Conservation (phyloP, 768 basidiomycete species). For the Macrolepiota dolichaula region DNA sequence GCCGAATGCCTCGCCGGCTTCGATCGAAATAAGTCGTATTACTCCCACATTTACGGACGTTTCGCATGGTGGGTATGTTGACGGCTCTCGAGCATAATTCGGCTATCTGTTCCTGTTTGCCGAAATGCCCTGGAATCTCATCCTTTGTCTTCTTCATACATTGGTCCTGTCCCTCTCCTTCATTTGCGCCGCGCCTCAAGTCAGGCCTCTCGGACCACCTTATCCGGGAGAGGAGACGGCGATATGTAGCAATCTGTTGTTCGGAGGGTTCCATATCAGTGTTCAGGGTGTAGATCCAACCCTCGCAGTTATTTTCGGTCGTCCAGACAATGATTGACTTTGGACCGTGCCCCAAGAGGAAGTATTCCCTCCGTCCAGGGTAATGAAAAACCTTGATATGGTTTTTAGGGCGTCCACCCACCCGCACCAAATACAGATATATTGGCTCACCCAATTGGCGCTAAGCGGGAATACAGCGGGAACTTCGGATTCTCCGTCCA, state of each 20-base stretch:
- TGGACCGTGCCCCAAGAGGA: neutral
- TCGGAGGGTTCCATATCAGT: neutral
- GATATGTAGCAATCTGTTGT: neutral
- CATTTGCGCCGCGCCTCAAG: neutral
- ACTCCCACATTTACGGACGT: too few relatives aligned
- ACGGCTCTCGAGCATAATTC: too few relatives aligned
- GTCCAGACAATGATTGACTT: neutral
- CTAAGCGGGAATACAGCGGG: neutral
- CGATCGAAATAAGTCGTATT: too few relatives aligned
- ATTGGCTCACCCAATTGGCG: neutral
- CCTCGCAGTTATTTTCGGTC: neutral
- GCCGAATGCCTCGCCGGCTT: too few relatives aligned
- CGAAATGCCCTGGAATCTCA: too few relatives aligned
- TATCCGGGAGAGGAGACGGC: neutral
- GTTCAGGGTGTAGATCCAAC: neutral
- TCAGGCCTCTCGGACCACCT: neutral
- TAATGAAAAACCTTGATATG: neutral
- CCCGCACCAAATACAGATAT: neutral
- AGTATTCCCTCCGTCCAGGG: neutral
- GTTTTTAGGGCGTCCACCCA: too few relatives aligned
- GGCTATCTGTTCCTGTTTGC: too few relatives aligned
- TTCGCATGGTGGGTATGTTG: too few relatives aligned
- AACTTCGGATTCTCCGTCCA: neutral
- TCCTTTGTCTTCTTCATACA: too few relatives aligned
- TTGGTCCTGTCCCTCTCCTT: neutral